phyloP scores from a whole-genome alignment of 2,329 filamentous ascomycete genomes.

The Sporothrix phasma region DNA sequence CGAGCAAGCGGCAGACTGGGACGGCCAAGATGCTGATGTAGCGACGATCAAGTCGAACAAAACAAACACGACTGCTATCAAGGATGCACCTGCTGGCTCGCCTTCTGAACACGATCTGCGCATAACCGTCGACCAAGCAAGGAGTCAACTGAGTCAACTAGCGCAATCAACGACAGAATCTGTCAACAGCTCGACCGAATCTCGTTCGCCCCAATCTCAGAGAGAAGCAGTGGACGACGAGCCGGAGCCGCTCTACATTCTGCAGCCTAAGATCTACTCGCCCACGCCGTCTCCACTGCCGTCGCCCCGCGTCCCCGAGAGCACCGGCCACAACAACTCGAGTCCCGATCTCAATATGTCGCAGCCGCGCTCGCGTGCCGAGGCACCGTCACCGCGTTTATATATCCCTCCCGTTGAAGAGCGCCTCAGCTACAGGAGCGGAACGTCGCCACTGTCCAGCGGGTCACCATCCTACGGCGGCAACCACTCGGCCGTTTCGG shows the following conservation, averaged over 20 bases:
- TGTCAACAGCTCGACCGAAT: neutral
- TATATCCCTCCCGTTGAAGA: constrained; percentile 8
- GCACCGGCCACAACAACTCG: neutral
- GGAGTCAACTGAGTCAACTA: neutral
- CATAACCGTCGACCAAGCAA: neutral
- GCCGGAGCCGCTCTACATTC: constrained; percentile 37
- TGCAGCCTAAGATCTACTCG: constrained; percentile 50
- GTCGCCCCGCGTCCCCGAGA: constrained; percentile 34
- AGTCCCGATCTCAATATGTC: neutral
- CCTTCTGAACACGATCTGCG: neutral
- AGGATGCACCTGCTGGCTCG: neutral
- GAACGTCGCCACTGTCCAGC: neutral
- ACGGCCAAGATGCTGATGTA: neutral
- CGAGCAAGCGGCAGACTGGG: neutral
- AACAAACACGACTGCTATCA: constrained; percentile 2
- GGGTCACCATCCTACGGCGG: neutral
- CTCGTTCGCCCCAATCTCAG: neutral
- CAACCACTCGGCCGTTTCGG: neutral
- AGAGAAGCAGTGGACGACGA: constrained; percentile 19
- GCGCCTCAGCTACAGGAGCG: constrained; percentile 2
- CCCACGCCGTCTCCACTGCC: constrained; percentile 40
- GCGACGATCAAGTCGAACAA: constrained; percentile 5
- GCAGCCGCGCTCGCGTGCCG: neutral
- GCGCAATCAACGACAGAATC: neutral
- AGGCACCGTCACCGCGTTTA: constrained; percentile 2